Evolutionary conservation across 2,329 filamentous ascomycete genomes (phyloP).

Genomic region (Biscogniauxia sp.): DNA sequence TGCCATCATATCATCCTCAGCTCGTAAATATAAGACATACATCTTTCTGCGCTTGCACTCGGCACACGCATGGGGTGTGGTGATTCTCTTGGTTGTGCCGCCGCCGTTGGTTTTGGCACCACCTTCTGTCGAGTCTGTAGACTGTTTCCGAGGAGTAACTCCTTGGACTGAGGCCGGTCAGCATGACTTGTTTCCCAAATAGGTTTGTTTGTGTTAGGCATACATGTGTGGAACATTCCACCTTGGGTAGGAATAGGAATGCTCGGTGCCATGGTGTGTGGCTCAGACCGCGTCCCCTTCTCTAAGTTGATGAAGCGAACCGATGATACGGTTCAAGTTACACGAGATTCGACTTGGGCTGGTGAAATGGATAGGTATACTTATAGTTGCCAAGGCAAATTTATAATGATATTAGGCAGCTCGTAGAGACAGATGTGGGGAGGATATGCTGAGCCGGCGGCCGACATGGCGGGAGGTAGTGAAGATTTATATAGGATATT

Average conservation of each 20-base stretch:
- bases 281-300: constrained; percentile 15
- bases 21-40: constrained; percentile 32
- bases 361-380: constrained; percentile 9
- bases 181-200: not conserved
- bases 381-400: constrained; percentile 13
- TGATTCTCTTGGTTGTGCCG: constrained; percentile 34
- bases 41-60: constrained; percentile 75
- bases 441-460: constrained; percentile 25
- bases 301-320: constrained; percentile 11
- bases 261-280: constrained; percentile 41
- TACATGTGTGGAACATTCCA: constrained; percentile 51
- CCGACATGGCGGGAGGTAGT: constrained; percentile 34
- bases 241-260: constrained; percentile 47
- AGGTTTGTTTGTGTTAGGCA: constrained; percentile 8
- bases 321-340: constrained; percentile 21
- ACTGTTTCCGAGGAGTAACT: constrained; percentile 49
- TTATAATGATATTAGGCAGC: constrained; percentile 11
- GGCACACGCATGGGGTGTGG: constrained; percentile 41
- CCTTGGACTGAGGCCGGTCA: constrained; percentile 41
- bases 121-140: constrained; percentile 38
- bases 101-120: constrained; percentile 30
- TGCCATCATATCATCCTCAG: constrained; percentile 3
- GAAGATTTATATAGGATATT: constrained; percentile 42
- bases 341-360: constrained; percentile 14
- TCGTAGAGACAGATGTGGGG: constrained; percentile 23